Evolutionary conservation across 139 green algal species (phyloP), one percentile per base, ranked within the genome.

Genomic region (Spirogloea muscicola): DNA sequence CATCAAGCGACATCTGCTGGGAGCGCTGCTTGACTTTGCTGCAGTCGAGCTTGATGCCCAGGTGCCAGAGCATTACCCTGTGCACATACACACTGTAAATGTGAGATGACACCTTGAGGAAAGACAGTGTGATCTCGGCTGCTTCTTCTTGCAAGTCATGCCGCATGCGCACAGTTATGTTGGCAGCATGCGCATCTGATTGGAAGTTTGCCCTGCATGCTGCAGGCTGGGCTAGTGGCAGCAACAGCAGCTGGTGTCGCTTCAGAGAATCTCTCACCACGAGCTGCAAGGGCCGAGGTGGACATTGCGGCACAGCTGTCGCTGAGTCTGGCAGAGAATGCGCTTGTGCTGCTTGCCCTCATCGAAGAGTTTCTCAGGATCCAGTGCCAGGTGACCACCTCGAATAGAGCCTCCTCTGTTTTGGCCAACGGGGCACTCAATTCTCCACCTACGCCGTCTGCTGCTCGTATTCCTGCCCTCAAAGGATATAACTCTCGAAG

Each of bases 291-390:
- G 63, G 65, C 64, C 25, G 66, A 79, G 68, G 71, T 39, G 34
- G 48, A 79, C 34, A 48, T 31, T 10, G 42, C 63, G 42, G 61
- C 71, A 21, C 66, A 79, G 68, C 58, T 79, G 16, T 61, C 71
- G 2, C 21, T 49, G 1, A 61, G 29, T 0, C 58, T 81, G 16
- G 66, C 49, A 9, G 39, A 58, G 31, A 81, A 81, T 48, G 36
- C 65, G 3, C 31, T 72, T 9, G 66, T 66, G 57, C 64, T 81
- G 34, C 52, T 81, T 3, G 61, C 77, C 64, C 65, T 81, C 16
- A 13, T 66, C 2, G 74, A 81, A 41, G 74, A 81, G 55, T 81
- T 81, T 40, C 66, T 81, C 44, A 39, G 62, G 39, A 41, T 51
- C 21, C 63, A 76, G 39, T 65, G 46, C 46, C 46, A 55, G 21